Evolutionary conservation across 1,284 basidiomycete genomes (phyloP).

Genomic region (Anthracocystis setariae): DNA sequence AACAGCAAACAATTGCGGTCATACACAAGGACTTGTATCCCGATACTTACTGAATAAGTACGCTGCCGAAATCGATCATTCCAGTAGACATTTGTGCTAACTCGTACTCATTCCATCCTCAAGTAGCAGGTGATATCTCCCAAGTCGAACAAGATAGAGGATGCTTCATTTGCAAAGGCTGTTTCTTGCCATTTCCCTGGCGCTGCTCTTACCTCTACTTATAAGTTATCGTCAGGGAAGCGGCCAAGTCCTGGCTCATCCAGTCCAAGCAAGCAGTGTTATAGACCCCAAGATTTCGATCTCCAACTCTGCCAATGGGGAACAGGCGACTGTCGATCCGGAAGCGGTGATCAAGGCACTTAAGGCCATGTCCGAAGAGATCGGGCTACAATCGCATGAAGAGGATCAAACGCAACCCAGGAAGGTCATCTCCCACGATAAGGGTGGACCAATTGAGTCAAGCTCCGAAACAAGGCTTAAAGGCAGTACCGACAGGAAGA

Average conservation of each 20-base stretch:
- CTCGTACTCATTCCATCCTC: neutral
- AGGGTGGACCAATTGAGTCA: slow-evolving; percentile 22
- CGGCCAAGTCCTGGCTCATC: slow-evolving; percentile 17
- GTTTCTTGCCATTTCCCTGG: slow-evolving; percentile 13
- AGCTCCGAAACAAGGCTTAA: neutral
- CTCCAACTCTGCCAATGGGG: neutral
- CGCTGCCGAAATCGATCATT: slow-evolving; percentile 11
- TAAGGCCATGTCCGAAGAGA: slow-evolving; percentile 10
- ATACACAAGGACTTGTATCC: neutral
- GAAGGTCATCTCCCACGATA: slow-evolving; percentile 26
- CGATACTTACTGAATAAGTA: neutral
- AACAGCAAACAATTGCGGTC: no score
- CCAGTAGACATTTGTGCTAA: no score
- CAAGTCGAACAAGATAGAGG: slow-evolving; percentile 9
- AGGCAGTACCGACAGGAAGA: no score
- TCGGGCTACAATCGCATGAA: slow-evolving; percentile 6
- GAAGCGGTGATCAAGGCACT: slow-evolving; percentile 31
- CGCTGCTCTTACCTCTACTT: slow-evolving; percentile 13
- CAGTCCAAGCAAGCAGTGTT: no score
- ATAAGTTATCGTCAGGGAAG: slow-evolving; percentile 1
- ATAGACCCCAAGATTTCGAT: no score
- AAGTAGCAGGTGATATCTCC: no score
- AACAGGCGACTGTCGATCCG: slow-evolving; percentile 2
- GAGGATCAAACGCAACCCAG: neutral
- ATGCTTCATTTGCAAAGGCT: slow-evolving; percentile 23